phyloP scores from a whole-genome alignment of 2,329 filamentous ascomycete species.

The Phoma herbarum region DNA sequence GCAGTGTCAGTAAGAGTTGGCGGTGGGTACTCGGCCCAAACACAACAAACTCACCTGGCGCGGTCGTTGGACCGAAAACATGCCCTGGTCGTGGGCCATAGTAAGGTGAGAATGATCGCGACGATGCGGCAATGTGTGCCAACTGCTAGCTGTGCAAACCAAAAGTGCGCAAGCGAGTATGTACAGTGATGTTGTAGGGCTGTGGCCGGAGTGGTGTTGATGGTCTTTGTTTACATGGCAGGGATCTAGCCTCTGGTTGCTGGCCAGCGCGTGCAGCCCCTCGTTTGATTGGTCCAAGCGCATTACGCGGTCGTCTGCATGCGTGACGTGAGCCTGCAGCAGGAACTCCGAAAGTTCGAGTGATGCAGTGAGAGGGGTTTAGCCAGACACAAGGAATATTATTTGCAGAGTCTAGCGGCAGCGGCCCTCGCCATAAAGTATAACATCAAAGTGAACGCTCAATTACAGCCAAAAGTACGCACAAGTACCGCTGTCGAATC shows the following conservation, averaged over 20 bases:
- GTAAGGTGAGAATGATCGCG: background rate
- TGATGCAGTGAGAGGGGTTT: background rate
- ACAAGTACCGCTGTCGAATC: slow-evolving; percentile 25
- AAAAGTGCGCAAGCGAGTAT: slow-evolving; percentile 5
- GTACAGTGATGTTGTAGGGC: slow-evolving; percentile 19
- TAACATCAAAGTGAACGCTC: slow-evolving; percentile 34
- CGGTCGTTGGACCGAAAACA: slow-evolving; percentile 91
- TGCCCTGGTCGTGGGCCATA: slow-evolving; percentile 60
- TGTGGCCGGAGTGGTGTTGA: slow-evolving; percentile 29
- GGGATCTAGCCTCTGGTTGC: slow-evolving; percentile 30
- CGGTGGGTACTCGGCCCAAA: slow-evolving; percentile 18
- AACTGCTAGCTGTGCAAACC: background rate
- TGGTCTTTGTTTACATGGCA: slow-evolving; percentile 45
- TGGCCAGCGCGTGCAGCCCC: slow-evolving; percentile 26
- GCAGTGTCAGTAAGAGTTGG: slow-evolving; percentile 25
- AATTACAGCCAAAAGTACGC: slow-evolving; percentile 22
- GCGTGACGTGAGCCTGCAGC: slow-evolving; percentile 2
- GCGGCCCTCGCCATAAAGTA: slow-evolving; percentile 23
- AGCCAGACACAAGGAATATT: slow-evolving; percentile 11
- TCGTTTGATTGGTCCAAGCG: slow-evolving; percentile 9
- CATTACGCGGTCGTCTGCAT: slow-evolving; percentile 5
- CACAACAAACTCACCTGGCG: slow-evolving; percentile 74
- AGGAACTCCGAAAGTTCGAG: background rate
- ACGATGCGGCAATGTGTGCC: background rate
- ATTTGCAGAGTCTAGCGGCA: slow-evolving; percentile 24